Percentiles rank a stretch among this genome's conserved stretches.
These are phyloP conservation scores for Plantago rigida DNA, from an alignment of 305 asterid genomes.

Conservation along the genomic window DNA sequence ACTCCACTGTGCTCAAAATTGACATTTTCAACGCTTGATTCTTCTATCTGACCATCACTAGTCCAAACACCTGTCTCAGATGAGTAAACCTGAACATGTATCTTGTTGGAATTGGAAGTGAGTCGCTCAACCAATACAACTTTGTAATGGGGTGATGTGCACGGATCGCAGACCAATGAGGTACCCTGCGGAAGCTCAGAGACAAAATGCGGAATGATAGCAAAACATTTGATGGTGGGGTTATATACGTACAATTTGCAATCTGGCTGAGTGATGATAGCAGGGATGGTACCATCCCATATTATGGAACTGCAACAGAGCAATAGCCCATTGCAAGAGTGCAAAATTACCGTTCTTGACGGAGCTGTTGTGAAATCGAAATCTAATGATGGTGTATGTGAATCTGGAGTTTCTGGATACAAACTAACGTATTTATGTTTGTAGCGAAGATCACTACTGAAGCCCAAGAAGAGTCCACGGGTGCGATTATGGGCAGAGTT, in stretches of 20 bases:
- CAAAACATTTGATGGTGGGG: background rate
- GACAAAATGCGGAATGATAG: background rate
- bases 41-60: background rate
- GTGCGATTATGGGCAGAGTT: background rate
- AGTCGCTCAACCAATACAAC: background rate
- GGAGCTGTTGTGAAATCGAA: background rate
- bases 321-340: background rate
- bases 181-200: background rate
- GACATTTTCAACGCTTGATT: too few species aligned
- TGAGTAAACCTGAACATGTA: background rate
- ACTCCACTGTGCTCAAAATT: background rate
- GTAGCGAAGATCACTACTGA: background rate
- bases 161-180: background rate
- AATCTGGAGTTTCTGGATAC: background rate
- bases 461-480: background rate
- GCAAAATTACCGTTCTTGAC: background rate
- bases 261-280: background rate
- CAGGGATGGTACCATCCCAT: too few species aligned
- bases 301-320: background rate
- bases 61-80: background rate
- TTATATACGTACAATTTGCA: background rate
- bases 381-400: background rate
- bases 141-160: background rate
- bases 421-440: background rate
- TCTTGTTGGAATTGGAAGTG: too few species aligned